Evolutionary conservation across 495 filamentous ascomycete species (phyloP).

Genomic region (Pyronema domesticum): DNA sequence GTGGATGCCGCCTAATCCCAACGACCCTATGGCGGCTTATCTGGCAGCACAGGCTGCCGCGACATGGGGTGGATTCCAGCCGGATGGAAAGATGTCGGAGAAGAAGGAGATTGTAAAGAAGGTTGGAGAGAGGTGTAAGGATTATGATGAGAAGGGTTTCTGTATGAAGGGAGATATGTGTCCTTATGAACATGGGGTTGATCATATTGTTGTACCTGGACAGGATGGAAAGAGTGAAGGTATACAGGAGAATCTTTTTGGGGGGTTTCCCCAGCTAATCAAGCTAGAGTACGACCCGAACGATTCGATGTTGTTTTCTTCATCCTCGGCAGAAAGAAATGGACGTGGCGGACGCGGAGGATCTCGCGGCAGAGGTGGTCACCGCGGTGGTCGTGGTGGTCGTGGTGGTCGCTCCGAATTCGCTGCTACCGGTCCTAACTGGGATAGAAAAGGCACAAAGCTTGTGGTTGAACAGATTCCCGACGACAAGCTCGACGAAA

Average conservation of each 20-base stretch:
- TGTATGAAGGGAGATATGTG: slow-evolving; percentile 64
- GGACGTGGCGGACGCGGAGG: slow-evolving; percentile 9
- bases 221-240: slow-evolving; percentile 31
- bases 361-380: slow-evolving; percentile 18
- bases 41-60: slow-evolving; percentile 50
- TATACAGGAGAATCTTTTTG: neutral
- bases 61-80: slow-evolving; percentile 30
- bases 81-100: slow-evolving; percentile 26
- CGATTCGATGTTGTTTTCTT: slow-evolving; percentile 19
- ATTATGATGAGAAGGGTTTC: slow-evolving; percentile 78
- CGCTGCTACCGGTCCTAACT: slow-evolving; percentile 55
- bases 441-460: slow-evolving; percentile 55
- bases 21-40: slow-evolving; percentile 51
- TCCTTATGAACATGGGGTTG: slow-evolving; percentile 62
- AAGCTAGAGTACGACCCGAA: slow-evolving; percentile 67
- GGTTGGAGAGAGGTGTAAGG: slow-evolving; percentile 48
- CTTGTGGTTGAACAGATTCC: slow-evolving; percentile 91
- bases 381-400: slow-evolving; percentile 13
- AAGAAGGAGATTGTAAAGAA: slow-evolving; percentile 27
- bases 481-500: slow-evolving; percentile 62
- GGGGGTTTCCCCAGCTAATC: neutral
- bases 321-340: slow-evolving; percentile 7
- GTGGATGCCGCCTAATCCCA: slow-evolving; percentile 30
- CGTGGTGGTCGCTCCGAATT: slow-evolving; percentile 27
- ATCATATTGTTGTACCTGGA: slow-evolving; percentile 35